Evolutionary conservation across 306 rosid species (phyloP), one percentile per base, ranked within the genome.

Genomic region (Casuarina glauca): DNA sequence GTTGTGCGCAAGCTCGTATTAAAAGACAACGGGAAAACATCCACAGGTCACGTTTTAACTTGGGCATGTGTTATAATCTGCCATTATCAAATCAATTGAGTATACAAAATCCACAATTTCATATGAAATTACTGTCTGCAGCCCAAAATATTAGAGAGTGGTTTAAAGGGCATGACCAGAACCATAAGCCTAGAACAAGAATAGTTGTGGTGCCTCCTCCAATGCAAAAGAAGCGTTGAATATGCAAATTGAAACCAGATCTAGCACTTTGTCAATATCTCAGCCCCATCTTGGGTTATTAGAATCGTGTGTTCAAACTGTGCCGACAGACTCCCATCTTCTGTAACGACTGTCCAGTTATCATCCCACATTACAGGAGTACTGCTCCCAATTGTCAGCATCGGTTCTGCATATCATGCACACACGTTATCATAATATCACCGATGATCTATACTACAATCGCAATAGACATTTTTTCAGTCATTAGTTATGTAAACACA

Each of bases 251-350:
- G 62, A 84, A 74, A 79, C 71, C 45, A 42, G 16, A n/a, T 67
- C 20, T 67, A 95, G 82, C 96, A 87, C 74, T 61, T 87, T 3
- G 97, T 95, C 82, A 93, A 82, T 78, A 95, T 91, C 86, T 93
- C 97, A 67, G 91, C 97, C 55, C 99, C 97, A 52, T 82, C 90
- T 20, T 86, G 35, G 50, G 97, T 93, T 48, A 95, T 87, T 70
- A 95, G 82, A 78, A 95, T 85, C 69, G 97, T 95, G 86, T 95
- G 97, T 80, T 95, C 99, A 79, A 89, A 95, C 85, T 95, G 99
- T 20, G 97, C 97, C 17, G 99, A 92, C 67, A 95, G 84, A 76
- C 97, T 92, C 79, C 93, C 96, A 74, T 93, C 97, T 83, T 87
- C 89, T 1, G 99, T 92, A 12, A 93, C 97, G 4, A 93, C 89